phyloP scores from a whole-genome alignment of 805 yeast genomes.

The Saturnispora kantuleensis region DNA sequence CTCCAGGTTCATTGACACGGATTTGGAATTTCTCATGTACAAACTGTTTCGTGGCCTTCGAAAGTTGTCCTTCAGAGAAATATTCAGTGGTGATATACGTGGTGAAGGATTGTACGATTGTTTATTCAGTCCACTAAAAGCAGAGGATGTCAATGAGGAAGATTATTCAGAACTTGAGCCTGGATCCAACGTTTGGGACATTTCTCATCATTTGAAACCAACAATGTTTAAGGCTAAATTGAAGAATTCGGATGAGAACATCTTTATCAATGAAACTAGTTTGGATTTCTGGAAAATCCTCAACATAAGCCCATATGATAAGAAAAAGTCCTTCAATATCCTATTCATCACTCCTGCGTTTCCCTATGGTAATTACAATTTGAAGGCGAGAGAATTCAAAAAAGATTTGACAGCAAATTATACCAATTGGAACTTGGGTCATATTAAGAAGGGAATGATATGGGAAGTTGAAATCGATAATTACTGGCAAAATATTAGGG shows the following conservation, averaged over 20 bases:
- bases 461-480: constrained; percentile 16
- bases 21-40: constrained; percentile 4
- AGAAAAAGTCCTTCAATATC: constrained; percentile 42
- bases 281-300: constrained; percentile 47
- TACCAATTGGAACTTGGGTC: constrained; percentile 40
- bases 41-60: constrained; percentile 2
- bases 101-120: not conserved
- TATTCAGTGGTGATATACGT: not conserved
- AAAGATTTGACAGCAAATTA: constrained; percentile 34
- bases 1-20: not conserved
- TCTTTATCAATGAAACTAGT: constrained; percentile 39
- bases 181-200: constrained; percentile 1
- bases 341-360: constrained; percentile 32
- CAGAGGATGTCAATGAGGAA: not conserved
- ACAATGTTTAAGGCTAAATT: constrained; percentile 17
- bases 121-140: not conserved
- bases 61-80: constrained; percentile 5
- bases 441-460: constrained; percentile 12
- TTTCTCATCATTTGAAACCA: constrained; percentile 24
- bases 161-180: not conserved
- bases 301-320: constrained; percentile 44
- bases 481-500: constrained; percentile 1
- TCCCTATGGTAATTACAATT: constrained; percentile 16
- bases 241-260: constrained; percentile 24
- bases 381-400: constrained; percentile 29